Percentiles rank a stretch among this genome's conserved stretches.
phyloP scores from a whole-genome alignment of 768 basidiomycete species.

The Leccinum longicurvipes region DNA sequence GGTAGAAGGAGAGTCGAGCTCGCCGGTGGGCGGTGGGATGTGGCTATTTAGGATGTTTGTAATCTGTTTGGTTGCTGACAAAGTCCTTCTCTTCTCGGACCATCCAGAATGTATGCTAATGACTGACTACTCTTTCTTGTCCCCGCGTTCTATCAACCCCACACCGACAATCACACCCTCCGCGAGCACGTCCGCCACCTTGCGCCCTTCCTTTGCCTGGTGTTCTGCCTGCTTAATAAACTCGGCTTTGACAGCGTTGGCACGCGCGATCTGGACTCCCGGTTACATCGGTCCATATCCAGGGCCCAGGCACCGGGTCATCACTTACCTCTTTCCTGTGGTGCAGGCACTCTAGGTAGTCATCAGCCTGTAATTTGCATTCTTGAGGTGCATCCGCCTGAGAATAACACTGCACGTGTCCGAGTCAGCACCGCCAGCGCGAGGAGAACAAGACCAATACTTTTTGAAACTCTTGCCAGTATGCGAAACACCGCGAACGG shows the following conservation, averaged over 20 bases:
- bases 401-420: slow-evolving; percentile 69
- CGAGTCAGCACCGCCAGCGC: slow-evolving; percentile 10
- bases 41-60: slow-evolving; percentile 38
- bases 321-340: slow-evolving; percentile 79
- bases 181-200: slow-evolving; percentile 66
- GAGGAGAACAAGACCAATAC: slow-evolving; percentile 30
- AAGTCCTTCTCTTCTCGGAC: slow-evolving; percentile 11
- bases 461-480: slow-evolving; percentile 89
- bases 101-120: background rate
- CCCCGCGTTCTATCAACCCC: slow-evolving; percentile 62
- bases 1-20: slow-evolving; percentile 28
- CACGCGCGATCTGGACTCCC: slow-evolving; percentile 53
- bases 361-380: slow-evolving; percentile 70
- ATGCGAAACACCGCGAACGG: slow-evolving; percentile 81
- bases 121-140: background rate
- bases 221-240: slow-evolving; percentile 64
- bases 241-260: slow-evolving; percentile 67
- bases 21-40: slow-evolving; percentile 8
- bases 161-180: slow-evolving; percentile 74
- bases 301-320: background rate
- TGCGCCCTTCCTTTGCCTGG: slow-evolving; percentile 65
- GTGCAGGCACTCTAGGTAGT: slow-evolving; percentile 92
- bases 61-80: slow-evolving; percentile 38
- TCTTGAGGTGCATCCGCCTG: slow-evolving; percentile 69
- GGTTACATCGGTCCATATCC: background rate